These are phyloP conservation scores for Suhomyces canberraensis DNA, from an alignment of 805 yeast genomes.

Conservation along the genomic window DNA sequence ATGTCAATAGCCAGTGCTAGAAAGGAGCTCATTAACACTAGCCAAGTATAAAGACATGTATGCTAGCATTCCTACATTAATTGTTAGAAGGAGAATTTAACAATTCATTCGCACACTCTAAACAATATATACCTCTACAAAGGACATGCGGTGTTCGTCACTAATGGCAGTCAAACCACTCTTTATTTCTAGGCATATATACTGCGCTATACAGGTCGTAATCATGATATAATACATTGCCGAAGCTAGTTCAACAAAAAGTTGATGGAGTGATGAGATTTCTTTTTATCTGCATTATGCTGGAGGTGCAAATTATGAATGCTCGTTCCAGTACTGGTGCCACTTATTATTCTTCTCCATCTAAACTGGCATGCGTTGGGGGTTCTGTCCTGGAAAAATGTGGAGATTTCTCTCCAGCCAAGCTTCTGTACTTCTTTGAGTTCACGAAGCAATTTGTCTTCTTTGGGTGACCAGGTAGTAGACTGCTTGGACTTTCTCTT, in stretches of 20 bases:
- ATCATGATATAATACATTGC: too few relatives aligned
- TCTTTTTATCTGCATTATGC: conserved; percentile 9
- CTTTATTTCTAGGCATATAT: too few relatives aligned
- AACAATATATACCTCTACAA: too few relatives aligned
- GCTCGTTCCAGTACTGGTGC: conserved; percentile 16
- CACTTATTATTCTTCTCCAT: conserved; percentile 66
- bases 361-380: conserved; percentile 63
- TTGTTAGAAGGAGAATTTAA: too few relatives aligned
- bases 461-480: conserved; percentile 74
- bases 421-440: conserved; percentile 78
- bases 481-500: conserved; percentile 30
- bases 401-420: conserved; percentile 87
- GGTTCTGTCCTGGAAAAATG: conserved; percentile 74
- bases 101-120: too few relatives aligned
- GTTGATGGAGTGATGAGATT: conserved; percentile 27
- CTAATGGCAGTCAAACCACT: too few relatives aligned
- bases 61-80: too few relatives aligned
- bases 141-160: too few relatives aligned
- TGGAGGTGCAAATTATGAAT: conserved; percentile 1
- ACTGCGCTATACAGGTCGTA: too few relatives aligned
- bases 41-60: too few relatives aligned
- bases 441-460: conserved; percentile 67
- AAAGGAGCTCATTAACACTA: too few relatives aligned
- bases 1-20: too few relatives aligned
- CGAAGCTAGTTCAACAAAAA: conserved; percentile 21